Evolutionary conservation across 441 rosid genomes (phyloP).

Genomic region (Omphalea diandra): DNA sequence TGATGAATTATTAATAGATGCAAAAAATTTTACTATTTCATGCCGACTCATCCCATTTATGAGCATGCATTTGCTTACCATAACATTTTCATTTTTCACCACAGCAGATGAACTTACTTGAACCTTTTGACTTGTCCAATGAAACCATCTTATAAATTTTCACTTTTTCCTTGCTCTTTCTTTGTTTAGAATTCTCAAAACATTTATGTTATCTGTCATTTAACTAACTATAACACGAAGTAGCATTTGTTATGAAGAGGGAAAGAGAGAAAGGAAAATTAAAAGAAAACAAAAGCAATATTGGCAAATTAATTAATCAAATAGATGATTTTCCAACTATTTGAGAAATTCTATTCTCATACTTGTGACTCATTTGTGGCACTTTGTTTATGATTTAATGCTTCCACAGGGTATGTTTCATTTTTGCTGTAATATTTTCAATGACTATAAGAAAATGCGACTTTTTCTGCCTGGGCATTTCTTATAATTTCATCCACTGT

Average conservation of each 20-base stretch:
- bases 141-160: not conserved
- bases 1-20: constrained; percentile 14
- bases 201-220: not conserved
- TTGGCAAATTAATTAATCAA: not conserved
- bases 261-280: not conserved
- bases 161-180: not conserved
- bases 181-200: not conserved
- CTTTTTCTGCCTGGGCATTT: not conserved
- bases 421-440: not conserved
- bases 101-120: not conserved
- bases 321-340: not conserved
- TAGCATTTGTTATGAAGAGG: not conserved
- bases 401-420: not conserved
- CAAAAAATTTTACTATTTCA: not conserved
- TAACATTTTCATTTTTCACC: constrained; percentile 3
- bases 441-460: not conserved
- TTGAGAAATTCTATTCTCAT: not conserved
- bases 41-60: not conserved
- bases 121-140: not conserved
- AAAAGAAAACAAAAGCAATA: not conserved
- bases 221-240: not conserved
- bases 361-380: not conserved
- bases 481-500: not conserved
- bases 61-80: not conserved
- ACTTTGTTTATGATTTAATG: not conserved